Conservation (phyloP, 2,329 filamentous ascomycete genomes). For the Aspergillus ustus region DNA sequence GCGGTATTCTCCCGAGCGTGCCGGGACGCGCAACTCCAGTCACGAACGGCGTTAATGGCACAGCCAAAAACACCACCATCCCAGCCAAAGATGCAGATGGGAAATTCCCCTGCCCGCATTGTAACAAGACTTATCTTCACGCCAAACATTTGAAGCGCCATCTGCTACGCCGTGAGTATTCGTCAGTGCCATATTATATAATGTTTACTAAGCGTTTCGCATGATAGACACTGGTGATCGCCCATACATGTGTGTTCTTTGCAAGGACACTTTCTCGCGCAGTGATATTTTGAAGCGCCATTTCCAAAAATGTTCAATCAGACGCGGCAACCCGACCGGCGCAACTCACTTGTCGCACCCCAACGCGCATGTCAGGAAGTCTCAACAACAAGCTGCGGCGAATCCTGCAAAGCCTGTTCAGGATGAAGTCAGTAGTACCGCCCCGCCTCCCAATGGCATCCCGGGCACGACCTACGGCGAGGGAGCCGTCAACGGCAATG, state of each 20-base stretch:
- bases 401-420: slow-evolving; percentile 48
- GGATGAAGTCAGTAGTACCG: slow-evolving; percentile 51
- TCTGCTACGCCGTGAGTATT: slow-evolving; percentile 85
- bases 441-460: slow-evolving; percentile 49
- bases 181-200: not conserved
- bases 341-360: slow-evolving; percentile 94
- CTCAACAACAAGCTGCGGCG: slow-evolving; percentile 46
- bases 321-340: slow-evolving; percentile 92
- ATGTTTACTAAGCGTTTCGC: slow-evolving; percentile 17
- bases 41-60: slow-evolving; percentile 62
- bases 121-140: slow-evolving; percentile 96
- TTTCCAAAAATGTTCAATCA: slow-evolving; percentile 98
- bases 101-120: slow-evolving; percentile 97
- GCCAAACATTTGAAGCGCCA: slow-evolving; percentile 98
- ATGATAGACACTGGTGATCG: slow-evolving; percentile 88
- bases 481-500: slow-evolving; percentile 48
- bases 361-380: slow-evolving; percentile 84
- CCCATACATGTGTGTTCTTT: slow-evolving; percentile 97
- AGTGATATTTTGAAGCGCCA: slow-evolving; percentile 98
- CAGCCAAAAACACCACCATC: slow-evolving; percentile 79
- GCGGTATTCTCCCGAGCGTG: slow-evolving; percentile 89
- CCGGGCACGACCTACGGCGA: slow-evolving; percentile 49
- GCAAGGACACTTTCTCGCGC: slow-evolving; percentile 95
- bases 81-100: slow-evolving; percentile 95
- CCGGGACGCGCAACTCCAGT: slow-evolving; percentile 82